Evolutionary conservation across 169 alveolate genomes (phyloP), one percentile per base, ranked within the genome.

Genomic region (Babesia ovis): DNA sequence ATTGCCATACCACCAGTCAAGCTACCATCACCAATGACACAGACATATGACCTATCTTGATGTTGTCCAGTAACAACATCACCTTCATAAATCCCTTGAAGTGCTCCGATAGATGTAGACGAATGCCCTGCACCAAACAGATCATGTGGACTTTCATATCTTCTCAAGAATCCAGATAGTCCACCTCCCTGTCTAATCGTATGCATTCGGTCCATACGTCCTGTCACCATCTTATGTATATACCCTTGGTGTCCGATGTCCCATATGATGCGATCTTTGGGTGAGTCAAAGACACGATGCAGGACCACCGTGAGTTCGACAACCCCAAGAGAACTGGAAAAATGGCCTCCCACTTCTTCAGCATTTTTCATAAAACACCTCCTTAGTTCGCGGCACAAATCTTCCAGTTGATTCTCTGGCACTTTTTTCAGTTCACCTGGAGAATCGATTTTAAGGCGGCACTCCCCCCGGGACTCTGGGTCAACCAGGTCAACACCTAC

Each of bases 81-180:
- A 32, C 74, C 80, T 58, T 64, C 81, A 32, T 48, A 68, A 27
- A 92, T 64, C 12, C 97, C 97, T 46, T 92, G 94, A 0, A 90
- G 83, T 27, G 94, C 93, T 6, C 94, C 84, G 45, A 93, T 86
- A 18, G 97, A 87, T 20, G 95, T 91, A 16, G 95, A 91, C 25
- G 95, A 91, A 73, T 93, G 97, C 20, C 97, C 97, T 4, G 97
- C 96, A 25, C 96, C 96, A 67, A 93, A 92, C 9, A 85, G 74
- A 43, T 93, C 97, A 73, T 93, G 93, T 22, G 68, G 64, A 29
- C 95, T 86, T 64, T 93, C 97, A 31, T 61, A 77, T 32, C 91
- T 83, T 56, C 86, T 82, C 71, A 89, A 58, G 81, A 90, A 93
- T 1, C 95, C 95, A 41, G 95, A 86, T 16, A 92, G 71, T 14